Evolutionary conservation across 345 rosid genomes (phyloP).

Genomic region (Melaleuca alternifolia): DNA sequence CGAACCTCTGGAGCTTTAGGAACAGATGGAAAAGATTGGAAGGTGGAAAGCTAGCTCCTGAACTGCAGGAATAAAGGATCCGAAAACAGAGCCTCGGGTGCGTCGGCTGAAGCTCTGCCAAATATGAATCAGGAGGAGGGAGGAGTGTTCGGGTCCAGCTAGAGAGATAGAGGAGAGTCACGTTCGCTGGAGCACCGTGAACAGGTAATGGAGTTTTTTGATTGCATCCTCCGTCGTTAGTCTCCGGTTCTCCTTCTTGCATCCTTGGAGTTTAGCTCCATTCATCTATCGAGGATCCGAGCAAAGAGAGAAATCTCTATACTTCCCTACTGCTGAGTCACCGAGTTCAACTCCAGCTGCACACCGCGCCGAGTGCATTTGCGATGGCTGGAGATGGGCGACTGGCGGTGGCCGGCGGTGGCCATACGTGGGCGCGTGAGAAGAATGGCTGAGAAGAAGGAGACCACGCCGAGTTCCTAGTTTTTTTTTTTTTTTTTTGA

Average conservation of each 20-base stretch:
- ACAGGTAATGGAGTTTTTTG: background rate
- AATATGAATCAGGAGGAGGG: background rate
- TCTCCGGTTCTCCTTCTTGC: background rate
- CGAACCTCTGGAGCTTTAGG: background rate
- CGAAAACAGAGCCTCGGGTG: background rate
- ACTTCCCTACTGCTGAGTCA: background rate
- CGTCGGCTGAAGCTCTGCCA: background rate
- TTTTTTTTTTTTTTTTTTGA: too few relatives aligned
- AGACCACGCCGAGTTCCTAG: background rate
- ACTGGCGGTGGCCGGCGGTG: background rate
- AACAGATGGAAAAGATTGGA: background rate
- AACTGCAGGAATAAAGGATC: too few relatives aligned
- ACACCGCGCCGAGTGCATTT: background rate
- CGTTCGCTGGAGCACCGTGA: background rate
- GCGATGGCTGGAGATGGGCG: background rate
- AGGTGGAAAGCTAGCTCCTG: too few relatives aligned
- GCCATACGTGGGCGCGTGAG: too few relatives aligned
- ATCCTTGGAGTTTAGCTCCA: background rate
- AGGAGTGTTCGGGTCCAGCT: background rate
- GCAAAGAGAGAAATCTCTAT: background rate
- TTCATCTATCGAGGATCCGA: background rate
- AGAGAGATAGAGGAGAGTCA: background rate
- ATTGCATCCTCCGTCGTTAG: background rate
- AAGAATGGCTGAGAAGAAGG: too few relatives aligned
- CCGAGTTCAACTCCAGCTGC: background rate